Evolutionary conservation across 352 stramenopile species (phyloP), one percentile per base, ranked within the genome.

Genomic region (Pythium folliculosum): DNA sequence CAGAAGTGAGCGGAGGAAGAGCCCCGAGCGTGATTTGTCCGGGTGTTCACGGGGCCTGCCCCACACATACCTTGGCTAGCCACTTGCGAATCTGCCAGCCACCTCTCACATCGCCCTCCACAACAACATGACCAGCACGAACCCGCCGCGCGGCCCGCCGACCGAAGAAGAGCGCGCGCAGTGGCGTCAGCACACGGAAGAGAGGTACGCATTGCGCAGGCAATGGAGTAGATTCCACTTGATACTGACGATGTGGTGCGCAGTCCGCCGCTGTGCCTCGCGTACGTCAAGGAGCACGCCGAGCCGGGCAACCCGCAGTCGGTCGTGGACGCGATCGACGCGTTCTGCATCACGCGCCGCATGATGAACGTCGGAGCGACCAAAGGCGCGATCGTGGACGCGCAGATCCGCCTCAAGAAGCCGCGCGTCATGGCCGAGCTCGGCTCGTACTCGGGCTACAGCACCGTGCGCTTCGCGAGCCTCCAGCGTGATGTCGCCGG

Each of bases 361-460:
- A 80, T 82, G 72, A 84, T 84, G 77, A 80, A 84, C 60, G 69
- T 79, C n/a, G 72, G 72, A 5, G 21, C 38, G 1, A 44, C 38
- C 21, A 75, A 75, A 30, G 69, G 69, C 43, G 63, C 45, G 40
- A 72, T 77, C 50, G 69, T 79, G 4, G 77, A 84, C 50, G 48
- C 60, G 5, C 67, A 81, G 60, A 81, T 86, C 63, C 65, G 67
- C 32, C 70, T 70, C 47, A 71, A 68, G 27, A 69, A 78, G 53
- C 75, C 75, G 0, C n/a, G 21, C 4, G 35, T 79, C 44, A 87
- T 87, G 75, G 76, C 65, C 1, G 77, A 87, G 38, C 53, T 86
- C 16, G 75, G 77, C 3, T 70, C 52, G 5, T 86, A 76, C 63
- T 69, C 61, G 7, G 77, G 75, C 27, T 86, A 86, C 69, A 86